Evolutionary conservation across 139 green algal genomes (phyloP).

Genomic region (Coccomyxa sp.): DNA sequence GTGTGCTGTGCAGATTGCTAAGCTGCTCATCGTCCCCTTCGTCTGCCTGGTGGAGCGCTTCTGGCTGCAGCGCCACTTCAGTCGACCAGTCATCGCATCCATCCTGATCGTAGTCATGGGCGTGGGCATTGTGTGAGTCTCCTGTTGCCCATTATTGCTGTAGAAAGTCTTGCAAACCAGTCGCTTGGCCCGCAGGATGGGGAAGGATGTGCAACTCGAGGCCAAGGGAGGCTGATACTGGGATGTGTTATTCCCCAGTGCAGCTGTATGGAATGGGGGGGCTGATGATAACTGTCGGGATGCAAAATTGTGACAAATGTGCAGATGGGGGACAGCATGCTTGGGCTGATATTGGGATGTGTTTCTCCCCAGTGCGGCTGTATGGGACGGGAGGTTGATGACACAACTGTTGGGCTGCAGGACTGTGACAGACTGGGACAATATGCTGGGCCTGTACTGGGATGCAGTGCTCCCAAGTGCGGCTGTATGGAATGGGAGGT

Average conservation of each 20-base stretch:
- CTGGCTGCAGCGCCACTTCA: constrained; percentile 67
- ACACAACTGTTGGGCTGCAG: constrained; percentile 28
- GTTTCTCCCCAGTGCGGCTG: constrained; percentile 67
- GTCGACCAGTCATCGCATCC: constrained; percentile 34
- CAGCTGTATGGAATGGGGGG: no score
- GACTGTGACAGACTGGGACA: constrained; percentile 67
- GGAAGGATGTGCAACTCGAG: background rate
- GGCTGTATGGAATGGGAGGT: no score
- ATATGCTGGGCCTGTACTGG: constrained; percentile 59
- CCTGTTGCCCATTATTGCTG: background rate
- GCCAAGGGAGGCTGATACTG: constrained; percentile 38
- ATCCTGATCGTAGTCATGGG: constrained; percentile 73
- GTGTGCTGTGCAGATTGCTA: constrained; percentile 70
- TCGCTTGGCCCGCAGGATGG: background rate
- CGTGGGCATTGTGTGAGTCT: constrained; percentile 76
- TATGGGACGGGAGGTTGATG: no score
- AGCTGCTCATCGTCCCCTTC: constrained; percentile 94
- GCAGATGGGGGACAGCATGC: constrained; percentile 31
- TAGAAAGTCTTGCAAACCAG: background rate
- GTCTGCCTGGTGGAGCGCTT: constrained; percentile 79
- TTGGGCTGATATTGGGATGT: constrained; percentile 69
- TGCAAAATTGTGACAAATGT: constrained; percentile 39
- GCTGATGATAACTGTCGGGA: background rate
- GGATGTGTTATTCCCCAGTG: no score
- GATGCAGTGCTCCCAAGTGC: no score